A percentile compares a stretch with the other conserved stretches of the same genome.
Evolutionary conservation across 768 basidiomycete species (phyloP).

Genomic region (Astraeus odoratus): DNA sequence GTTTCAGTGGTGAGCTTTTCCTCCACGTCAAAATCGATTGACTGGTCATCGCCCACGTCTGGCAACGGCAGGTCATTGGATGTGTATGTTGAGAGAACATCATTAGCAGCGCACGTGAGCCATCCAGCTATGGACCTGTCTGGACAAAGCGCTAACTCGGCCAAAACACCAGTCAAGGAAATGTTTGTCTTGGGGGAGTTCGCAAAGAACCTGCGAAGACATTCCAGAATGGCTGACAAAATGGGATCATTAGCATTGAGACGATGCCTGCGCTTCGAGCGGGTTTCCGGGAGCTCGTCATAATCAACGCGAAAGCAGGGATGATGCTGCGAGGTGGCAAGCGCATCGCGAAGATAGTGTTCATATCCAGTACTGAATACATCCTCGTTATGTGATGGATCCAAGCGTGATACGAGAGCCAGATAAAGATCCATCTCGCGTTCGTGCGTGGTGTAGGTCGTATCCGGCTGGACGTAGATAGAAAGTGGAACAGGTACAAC

Average conservation of each 20-base stretch:
- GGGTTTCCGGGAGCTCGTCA: constrained; percentile 33
- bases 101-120: constrained; percentile 62
- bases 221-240: constrained; percentile 61
- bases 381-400: constrained; percentile 61
- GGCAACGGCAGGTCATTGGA: constrained; percentile 16
- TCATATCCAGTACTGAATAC: constrained; percentile 82
- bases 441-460: constrained; percentile 74
- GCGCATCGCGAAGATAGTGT: constrained; percentile 73
- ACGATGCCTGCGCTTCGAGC: constrained; percentile 55
- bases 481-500: constrained; percentile 10
- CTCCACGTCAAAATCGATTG: constrained; percentile 70
- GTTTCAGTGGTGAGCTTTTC: constrained; percentile 54
- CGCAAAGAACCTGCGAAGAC: constrained; percentile 71
- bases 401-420: constrained; percentile 68
- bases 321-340: constrained; percentile 60
- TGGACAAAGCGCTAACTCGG: constrained; percentile 78
- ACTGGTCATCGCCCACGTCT: constrained; percentile 71
- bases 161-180: constrained; percentile 75
- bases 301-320: constrained; percentile 45
- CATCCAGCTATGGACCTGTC: constrained; percentile 83
- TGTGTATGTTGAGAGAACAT: constrained; percentile 19
- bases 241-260: constrained; percentile 75
- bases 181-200: constrained; percentile 86
- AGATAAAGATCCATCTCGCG: constrained; percentile 80
- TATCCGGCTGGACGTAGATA: constrained; percentile 54